A percentile compares a stretch with the other conserved stretches of the same genome.
Evolutionary conservation across 2,329 filamentous ascomycete genomes (phyloP).

Genomic region (Epichloe coenophiala): DNA sequence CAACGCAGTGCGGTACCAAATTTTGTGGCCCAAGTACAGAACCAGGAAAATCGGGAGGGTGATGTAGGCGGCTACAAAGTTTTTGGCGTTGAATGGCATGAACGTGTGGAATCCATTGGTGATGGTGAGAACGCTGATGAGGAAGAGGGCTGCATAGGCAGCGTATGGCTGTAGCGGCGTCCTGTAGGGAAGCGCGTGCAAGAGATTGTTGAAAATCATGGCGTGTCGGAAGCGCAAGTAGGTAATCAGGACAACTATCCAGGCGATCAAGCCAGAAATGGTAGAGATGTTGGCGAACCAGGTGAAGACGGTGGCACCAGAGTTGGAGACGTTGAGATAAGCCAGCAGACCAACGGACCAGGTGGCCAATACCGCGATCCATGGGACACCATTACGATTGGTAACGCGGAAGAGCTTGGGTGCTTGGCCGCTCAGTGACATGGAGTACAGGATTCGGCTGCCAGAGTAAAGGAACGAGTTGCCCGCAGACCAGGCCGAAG

Average conservation of each 20-base stretch:
- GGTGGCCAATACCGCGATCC: constrained; percentile 36
- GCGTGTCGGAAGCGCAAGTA: constrained; percentile 47
- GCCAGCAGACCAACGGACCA: constrained; percentile 50
- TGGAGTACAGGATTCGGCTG: constrained; percentile 55
- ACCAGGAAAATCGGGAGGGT: constrained; percentile 47
- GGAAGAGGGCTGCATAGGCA: constrained; percentile 43
- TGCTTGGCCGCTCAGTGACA: constrained; percentile 53
- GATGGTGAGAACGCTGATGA: constrained; percentile 49
- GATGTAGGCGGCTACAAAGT: constrained; percentile 54
- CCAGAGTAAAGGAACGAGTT: constrained; percentile 53
- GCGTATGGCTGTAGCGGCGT: constrained; percentile 48
- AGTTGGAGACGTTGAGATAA: constrained; percentile 54
- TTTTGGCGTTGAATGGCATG: constrained; percentile 49
- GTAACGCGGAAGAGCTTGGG: constrained; percentile 47
- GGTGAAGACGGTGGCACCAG: constrained; percentile 49
- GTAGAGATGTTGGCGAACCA: constrained; percentile 63
- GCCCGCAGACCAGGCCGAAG: constrained; percentile 50
- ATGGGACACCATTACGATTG: constrained; percentile 48
- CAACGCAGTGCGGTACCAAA: constrained; percentile 30
- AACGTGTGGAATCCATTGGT: constrained; percentile 69
- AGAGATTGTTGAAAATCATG: constrained; percentile 36
- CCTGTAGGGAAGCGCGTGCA: constrained; percentile 36
- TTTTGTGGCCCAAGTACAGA: constrained; percentile 49
- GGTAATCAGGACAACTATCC: constrained; percentile 44
- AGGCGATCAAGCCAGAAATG: constrained; percentile 45